Evolutionary conservation across 768 basidiomycete species (phyloP).

Genomic region (Trametes coccinea): DNA sequence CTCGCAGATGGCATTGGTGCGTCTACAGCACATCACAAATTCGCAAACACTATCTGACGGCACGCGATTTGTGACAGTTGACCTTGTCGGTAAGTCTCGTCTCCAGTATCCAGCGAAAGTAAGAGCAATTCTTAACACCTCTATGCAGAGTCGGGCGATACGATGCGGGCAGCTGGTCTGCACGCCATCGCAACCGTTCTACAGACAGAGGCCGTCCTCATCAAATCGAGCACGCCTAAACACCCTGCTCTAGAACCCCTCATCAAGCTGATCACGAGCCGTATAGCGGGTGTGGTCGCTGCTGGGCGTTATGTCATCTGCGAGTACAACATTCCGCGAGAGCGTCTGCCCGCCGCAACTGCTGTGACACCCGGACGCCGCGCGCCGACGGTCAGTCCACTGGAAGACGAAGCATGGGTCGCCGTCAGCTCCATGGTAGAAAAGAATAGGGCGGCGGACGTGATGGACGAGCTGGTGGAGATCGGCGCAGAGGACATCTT

Average conservation of each 20-base stretch:
- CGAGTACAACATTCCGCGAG: conserved; percentile 86
- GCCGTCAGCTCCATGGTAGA: conserved; percentile 93
- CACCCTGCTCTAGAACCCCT: conserved; percentile 62
- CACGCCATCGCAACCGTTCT: conserved; percentile 91
- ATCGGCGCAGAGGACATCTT: conserved; percentile 91
- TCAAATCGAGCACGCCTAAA: conserved; percentile 71
- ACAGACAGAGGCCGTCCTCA: conserved; percentile 87
- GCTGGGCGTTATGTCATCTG: conserved; percentile 85
- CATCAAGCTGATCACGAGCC: conserved; percentile 77
- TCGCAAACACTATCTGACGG: background rate
- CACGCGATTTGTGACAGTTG: conserved; percentile 56
- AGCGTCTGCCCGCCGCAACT: conserved; percentile 59
- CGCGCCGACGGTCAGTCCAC: conserved; percentile 82
- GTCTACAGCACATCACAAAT: conserved; percentile 26
- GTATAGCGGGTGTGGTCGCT: conserved; percentile 91
- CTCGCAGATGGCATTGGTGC: conserved; percentile 95
- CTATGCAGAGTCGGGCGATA: conserved; percentile 91
- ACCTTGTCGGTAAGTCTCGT: conserved; percentile 79
- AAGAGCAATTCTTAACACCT: background rate
- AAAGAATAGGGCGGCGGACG: conserved; percentile 72
- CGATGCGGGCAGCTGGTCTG: conserved; percentile 97
- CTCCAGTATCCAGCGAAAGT: background rate
- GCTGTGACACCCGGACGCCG: conserved; percentile 84
- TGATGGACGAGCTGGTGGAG: conserved; percentile 85
- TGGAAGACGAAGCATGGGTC: conserved; percentile 87